Evolutionary conservation across 257 asterid species (phyloP).

Genomic region (Solanum microdontum): DNA sequence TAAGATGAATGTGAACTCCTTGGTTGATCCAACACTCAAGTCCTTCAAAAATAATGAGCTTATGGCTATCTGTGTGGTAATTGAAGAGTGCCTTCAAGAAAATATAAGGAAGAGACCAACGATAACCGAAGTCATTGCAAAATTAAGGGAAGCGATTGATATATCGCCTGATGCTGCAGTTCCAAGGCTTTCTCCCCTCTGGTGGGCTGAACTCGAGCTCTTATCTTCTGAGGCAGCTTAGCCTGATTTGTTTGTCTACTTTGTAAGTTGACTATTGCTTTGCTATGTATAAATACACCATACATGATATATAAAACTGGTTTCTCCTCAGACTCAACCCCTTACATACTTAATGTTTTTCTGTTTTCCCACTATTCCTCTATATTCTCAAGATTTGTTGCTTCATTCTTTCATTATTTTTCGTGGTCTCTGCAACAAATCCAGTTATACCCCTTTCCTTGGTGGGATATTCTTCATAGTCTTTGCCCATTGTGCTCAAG

Average conservation of each 20-base stretch:
- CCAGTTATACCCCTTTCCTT: not conserved
- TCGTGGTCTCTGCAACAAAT: not conserved
- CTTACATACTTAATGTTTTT: not conserved
- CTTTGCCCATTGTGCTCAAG: not conserved
- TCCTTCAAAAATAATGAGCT: conserved; percentile 58
- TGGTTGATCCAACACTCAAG: conserved; percentile 60
- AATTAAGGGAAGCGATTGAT: conserved; percentile 35
- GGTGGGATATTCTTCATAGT: not conserved
- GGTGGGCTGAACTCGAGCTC: conserved; percentile 99
- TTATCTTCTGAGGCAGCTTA: conserved; percentile 70
- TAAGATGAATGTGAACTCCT: conserved; percentile 15
- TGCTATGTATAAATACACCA: not conserved
- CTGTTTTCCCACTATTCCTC: not conserved
- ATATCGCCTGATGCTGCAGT: conserved; percentile 70
- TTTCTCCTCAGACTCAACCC: not conserved
- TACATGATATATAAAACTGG: not conserved
- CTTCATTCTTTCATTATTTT: not conserved
- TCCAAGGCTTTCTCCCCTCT: conserved; percentile 82
- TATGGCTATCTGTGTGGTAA: conserved; percentile 46
- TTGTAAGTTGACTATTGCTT: not conserved
- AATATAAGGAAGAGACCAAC: conserved; percentile 45
- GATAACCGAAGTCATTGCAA: conserved; percentile 42
- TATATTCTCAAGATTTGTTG: not conserved
- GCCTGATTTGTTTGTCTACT: not conserved
- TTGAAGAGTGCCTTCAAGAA: conserved; percentile 47